phyloP scores from a whole-genome alignment of 148 eudicot species.

The Camellia japonica region DNA sequence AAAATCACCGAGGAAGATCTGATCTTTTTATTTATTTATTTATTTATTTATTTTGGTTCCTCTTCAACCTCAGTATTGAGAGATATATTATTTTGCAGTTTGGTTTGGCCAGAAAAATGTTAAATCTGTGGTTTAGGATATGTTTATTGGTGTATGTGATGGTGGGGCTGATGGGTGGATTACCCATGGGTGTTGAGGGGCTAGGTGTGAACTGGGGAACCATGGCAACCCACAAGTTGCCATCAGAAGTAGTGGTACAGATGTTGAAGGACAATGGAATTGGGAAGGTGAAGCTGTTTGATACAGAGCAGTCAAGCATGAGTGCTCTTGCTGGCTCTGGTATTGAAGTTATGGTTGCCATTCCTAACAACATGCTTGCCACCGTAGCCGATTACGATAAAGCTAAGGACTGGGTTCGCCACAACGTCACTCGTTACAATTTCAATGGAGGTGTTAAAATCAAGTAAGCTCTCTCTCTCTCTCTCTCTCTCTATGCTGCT shows the following conservation, averaged over 20 bases:
- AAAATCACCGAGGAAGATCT: not conserved
- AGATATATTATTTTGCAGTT: not conserved
- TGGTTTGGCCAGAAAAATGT: constrained; percentile 6
- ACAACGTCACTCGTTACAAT: constrained; percentile 58
- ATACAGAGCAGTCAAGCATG: constrained; percentile 55
- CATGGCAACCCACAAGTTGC: constrained; percentile 58
- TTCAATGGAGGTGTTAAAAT: constrained; percentile 83
- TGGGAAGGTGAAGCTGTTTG: constrained; percentile 76
- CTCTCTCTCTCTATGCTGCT: no score
- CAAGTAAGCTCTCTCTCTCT: constrained; percentile 39
- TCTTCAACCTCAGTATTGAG: not conserved
- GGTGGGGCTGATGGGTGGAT: constrained; percentile 7
- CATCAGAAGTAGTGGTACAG: constrained; percentile 60
- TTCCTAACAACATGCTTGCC: constrained; percentile 63
- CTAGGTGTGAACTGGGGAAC: constrained; percentile 92
- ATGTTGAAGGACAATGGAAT: constrained; percentile 76
- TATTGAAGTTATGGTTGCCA: constrained; percentile 88
- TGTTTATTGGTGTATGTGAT: not conserved
- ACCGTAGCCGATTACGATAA: constrained; percentile 48
- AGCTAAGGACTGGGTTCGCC: constrained; percentile 69
- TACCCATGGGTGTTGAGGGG: constrained; percentile 33
- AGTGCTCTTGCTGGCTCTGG: constrained; percentile 64
- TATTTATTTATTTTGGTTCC: not conserved
- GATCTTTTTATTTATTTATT: not conserved
- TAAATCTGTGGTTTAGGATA: not conserved